Percentiles rank a stretch among this genome's conserved stretches.
These are phyloP conservation scores for Secale cereale DNA, from an alignment of 176 grass and related monocot genomes.

Conservation along the genomic window DNA sequence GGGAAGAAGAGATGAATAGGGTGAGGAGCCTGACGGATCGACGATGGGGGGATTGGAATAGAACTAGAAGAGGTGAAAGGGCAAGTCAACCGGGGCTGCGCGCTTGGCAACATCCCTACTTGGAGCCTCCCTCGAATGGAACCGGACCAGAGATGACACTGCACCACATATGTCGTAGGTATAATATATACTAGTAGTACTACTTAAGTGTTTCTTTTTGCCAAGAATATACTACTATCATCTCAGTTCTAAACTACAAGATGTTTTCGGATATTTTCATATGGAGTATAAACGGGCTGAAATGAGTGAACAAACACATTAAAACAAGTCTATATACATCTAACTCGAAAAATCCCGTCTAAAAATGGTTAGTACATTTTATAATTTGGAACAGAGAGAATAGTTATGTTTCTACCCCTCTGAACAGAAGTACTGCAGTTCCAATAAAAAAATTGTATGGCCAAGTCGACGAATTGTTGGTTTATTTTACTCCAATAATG, in stretches of 20 bases:
- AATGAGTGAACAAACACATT: too few relatives aligned
- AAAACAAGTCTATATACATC: too few relatives aligned
- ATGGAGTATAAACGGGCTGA: too few relatives aligned
- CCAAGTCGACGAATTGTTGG: background rate
- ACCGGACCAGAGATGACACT: constrained; percentile 48
- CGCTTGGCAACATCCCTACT: constrained; percentile 67
- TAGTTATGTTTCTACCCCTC: background rate
- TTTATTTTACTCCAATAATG: constrained; percentile 37
- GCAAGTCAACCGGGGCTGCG: constrained; percentile 39
- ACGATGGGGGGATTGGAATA: background rate
- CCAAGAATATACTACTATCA: background rate
- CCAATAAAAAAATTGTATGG: background rate
- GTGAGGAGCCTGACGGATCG: background rate
- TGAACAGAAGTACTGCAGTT: background rate
- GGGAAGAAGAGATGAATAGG: background rate
- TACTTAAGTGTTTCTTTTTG: background rate
- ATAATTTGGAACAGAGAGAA: too few relatives aligned
- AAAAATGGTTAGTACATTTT: too few relatives aligned
- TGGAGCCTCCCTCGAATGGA: constrained; percentile 75
- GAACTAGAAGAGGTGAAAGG: background rate
- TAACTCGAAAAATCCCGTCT: too few relatives aligned
- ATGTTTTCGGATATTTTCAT: too few relatives aligned
- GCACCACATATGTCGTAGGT: background rate
- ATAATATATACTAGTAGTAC: background rate
- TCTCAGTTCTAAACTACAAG: too few relatives aligned